Conservation (phyloP, 192 early-diverging fungal species). For the Dissophora globulifera region DNA sequence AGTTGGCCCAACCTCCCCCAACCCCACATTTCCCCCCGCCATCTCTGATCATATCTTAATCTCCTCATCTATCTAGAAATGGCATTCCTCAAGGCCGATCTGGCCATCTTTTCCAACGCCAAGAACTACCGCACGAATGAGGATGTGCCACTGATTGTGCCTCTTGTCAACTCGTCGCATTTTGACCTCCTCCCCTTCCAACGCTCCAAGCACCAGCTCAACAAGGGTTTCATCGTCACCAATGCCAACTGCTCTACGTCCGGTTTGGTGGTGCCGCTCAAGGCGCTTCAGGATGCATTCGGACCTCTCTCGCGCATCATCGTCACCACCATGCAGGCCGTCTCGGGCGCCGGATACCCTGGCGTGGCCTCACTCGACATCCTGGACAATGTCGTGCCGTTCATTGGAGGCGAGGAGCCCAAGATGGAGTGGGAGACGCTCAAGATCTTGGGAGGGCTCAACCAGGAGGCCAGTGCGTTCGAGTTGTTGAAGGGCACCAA, state of each 20-base stretch:
- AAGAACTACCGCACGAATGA: constrained; percentile 95
- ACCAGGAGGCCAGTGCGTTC: constrained; percentile 62
- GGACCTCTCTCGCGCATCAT: constrained; percentile 84
- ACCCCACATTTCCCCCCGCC: no score
- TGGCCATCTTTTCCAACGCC: constrained; percentile 96
- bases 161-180: constrained; percentile 91
- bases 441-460: constrained; percentile 89
- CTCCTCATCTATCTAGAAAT: no score
- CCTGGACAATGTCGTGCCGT: constrained; percentile 95
- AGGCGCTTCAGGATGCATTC: constrained; percentile 91
- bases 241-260: constrained; percentile 99
- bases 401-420: constrained; percentile 94
- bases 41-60: no score
- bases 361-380: constrained; percentile 96
- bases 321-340: constrained; percentile 95
- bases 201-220: constrained; percentile 64
- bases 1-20: no score
- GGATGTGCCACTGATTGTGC: constrained; percentile 92
- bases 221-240: constrained; percentile 91
- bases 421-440: constrained; percentile 96
- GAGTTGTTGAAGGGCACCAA: constrained; percentile 63
- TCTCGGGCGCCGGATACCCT: constrained; percentile 98
- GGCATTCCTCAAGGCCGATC: constrained; percentile 87
- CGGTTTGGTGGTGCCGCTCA: constrained; percentile 90
- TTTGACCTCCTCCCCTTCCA: constrained; percentile 85